Percentiles rank a stretch among this genome's conserved stretches.
Evolutionary conservation across 441 rosid genomes (phyloP).

Genomic region (Melastoma candidum): DNA sequence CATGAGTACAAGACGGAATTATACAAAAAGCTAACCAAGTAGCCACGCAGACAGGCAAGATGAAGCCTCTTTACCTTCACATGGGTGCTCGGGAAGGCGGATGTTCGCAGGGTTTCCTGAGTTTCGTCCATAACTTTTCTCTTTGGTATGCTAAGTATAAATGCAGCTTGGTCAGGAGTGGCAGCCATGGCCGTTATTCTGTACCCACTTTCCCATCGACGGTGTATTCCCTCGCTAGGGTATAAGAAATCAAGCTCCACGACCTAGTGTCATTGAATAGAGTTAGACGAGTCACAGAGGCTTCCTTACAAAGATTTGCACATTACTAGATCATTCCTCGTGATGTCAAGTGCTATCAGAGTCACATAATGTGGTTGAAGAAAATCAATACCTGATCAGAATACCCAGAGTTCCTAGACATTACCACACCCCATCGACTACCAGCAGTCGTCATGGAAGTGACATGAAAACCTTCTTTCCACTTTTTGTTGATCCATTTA

Average conservation of each 20-base stretch:
- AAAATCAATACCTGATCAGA: conserved; percentile 28
- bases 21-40: neutral
- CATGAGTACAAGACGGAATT: neutral
- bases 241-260: conserved; percentile 12
- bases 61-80: conserved; percentile 11
- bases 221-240: conserved; percentile 18
- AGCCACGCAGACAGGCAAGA: conserved; percentile 1
- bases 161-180: conserved; percentile 17
- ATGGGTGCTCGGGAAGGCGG: conserved; percentile 18
- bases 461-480: conserved; percentile 54
- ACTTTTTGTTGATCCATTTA: conserved; percentile 57
- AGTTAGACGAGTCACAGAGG: no score
- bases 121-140: conserved; percentile 19
- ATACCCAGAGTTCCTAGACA: conserved; percentile 48
- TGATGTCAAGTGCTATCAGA: no score
- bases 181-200: conserved; percentile 19
- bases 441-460: conserved; percentile 51
- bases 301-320: no score
- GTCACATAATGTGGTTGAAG: neutral
- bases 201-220: conserved; percentile 18
- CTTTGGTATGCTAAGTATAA: conserved; percentile 18
- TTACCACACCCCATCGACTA: conserved; percentile 44
- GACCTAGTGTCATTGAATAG: conserved; percentile 1
- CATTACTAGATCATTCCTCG: no score
- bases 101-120: conserved; percentile 18